These are phyloP conservation scores for Keqinozyma sinolaborantium DNA, from an alignment of 1,139 yeast genomes.

Conservation along the genomic window DNA sequence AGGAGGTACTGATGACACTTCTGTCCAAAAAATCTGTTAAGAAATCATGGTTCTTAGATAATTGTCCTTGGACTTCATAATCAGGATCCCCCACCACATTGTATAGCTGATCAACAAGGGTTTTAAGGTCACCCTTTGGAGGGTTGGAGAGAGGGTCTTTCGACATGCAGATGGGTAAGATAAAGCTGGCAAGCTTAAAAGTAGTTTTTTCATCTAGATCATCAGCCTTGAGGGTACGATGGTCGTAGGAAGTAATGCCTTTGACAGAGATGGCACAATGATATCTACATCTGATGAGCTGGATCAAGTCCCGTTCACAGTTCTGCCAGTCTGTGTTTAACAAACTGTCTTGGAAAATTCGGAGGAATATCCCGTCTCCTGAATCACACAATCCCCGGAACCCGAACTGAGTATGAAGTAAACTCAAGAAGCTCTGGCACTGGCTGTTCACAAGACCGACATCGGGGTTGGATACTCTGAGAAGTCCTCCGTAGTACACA, in stretches of 20 bases:
- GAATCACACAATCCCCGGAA: conserved; percentile 64
- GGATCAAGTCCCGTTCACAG: conserved; percentile 57
- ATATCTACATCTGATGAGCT: conserved; percentile 73
- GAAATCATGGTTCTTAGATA: conserved; percentile 38
- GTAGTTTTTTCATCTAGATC: conserved; percentile 44
- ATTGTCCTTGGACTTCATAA: conserved; percentile 23
- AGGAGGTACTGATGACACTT: conserved; percentile 42
- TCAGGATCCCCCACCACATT: conserved; percentile 73
- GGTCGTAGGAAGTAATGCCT: conserved; percentile 62
- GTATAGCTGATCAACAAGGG: conserved; percentile 66
- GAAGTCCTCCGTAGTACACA: conserved; percentile 23
- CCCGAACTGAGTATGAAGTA: conserved; percentile 75
- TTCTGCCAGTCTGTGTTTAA: conserved; percentile 35
- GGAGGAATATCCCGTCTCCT: conserved; percentile 59
- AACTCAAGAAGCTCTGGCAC: conserved; percentile 42
- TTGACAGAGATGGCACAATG: conserved; percentile 63
- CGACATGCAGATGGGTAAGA: conserved; percentile 59
- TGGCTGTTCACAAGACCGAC: conserved; percentile 13
- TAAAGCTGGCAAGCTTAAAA: conserved; percentile 51
- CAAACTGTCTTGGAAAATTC: conserved; percentile 54
- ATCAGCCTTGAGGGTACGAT: conserved; percentile 48
- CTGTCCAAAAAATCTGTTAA: conserved; percentile 52
- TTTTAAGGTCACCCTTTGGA: conserved; percentile 68
- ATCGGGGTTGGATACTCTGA: conserved; percentile 2
- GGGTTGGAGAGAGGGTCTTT: conserved; percentile 56